Percentiles rank a stretch among this genome's conserved stretches.
Evolutionary conservation across 2,329 filamentous ascomycete species (phyloP).

Genomic region (Camillea tinctor): DNA sequence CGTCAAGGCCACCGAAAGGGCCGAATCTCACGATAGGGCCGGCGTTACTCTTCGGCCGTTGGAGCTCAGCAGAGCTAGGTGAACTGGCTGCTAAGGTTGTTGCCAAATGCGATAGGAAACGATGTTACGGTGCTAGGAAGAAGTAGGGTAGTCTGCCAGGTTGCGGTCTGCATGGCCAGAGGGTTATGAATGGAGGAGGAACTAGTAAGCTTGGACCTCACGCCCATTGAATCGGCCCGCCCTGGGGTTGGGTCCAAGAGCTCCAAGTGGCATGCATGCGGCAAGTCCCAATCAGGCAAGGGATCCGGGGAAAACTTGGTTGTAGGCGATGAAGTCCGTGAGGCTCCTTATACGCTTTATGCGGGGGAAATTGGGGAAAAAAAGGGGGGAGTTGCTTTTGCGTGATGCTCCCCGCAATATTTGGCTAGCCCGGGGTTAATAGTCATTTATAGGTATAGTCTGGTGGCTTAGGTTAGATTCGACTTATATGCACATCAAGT

Average conservation of each 20-base stretch:
- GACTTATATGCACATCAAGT: too few species aligned
- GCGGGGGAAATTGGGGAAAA: not conserved
- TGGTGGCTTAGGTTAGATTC: too few species aligned
- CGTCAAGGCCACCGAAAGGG: conserved; percentile 17
- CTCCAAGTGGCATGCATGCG: conserved; percentile 20
- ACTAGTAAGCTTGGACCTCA: conserved; percentile 4
- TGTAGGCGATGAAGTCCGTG: not conserved
- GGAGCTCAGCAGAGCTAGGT: conserved; percentile 3
- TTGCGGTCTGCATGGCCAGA: not conserved
- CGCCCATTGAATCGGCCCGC: conserved; percentile 25
- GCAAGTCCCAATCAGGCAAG: not conserved
- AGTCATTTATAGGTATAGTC: not conserved
- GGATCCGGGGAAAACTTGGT: not conserved
- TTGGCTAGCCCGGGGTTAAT: not conserved
- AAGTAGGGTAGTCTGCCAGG: not conserved
- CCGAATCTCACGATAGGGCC: conserved; percentile 18
- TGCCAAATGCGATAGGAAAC: conserved; percentile 10
- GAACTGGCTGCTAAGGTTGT: conserved; percentile 6
- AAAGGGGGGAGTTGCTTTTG: not conserved
- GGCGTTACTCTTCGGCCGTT: conserved; percentile 18
- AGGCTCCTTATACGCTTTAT: not conserved
- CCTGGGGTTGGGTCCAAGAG: conserved; percentile 7
- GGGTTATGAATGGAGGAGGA: not conserved
- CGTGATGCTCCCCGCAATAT: not conserved
- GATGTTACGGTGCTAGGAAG: not conserved